phyloP scores from a whole-genome alignment of 805 yeast genomes.

The Metschnikowia cubensis region DNA sequence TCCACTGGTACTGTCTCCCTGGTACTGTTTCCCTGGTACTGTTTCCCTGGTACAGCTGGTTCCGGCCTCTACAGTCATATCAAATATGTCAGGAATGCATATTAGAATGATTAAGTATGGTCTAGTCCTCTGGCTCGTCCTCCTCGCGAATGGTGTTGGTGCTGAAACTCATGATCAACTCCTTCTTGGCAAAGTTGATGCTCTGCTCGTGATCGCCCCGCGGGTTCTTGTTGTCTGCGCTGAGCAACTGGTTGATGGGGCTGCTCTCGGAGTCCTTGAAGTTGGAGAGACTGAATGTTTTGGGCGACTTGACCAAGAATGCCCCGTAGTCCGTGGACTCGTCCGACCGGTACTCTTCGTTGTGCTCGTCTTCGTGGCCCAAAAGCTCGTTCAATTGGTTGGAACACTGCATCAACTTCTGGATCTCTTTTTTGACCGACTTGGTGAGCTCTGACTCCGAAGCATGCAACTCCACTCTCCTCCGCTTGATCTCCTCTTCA shows the following conservation, averaged over 20 bases:
- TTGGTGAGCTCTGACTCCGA: slow-evolving; percentile 31
- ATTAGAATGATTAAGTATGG: no score
- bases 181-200: slow-evolving; percentile 11
- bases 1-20: no score
- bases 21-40: no score
- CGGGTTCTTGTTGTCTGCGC: slow-evolving; percentile 13
- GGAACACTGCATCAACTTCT: slow-evolving; percentile 18
- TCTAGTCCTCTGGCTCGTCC: slow-evolving; percentile 31
- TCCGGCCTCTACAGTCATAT: no score
- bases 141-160: slow-evolving; percentile 39
- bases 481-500: slow-evolving; percentile 7
- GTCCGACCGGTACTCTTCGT: not conserved
- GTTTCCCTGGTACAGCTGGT: no score
- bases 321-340: slow-evolving; percentile 17
- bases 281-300: slow-evolving; percentile 36
- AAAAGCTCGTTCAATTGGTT: slow-evolving; percentile 14
- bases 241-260: slow-evolving; percentile 33
- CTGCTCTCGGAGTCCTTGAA: slow-evolving; percentile 31
- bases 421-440: slow-evolving; percentile 32
- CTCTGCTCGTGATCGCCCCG: slow-evolving; percentile 4
- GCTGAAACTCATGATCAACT: slow-evolving; percentile 28
- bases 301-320: slow-evolving; percentile 36
- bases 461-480: slow-evolving; percentile 7
- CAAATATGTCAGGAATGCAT: no score
- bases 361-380: not conserved